Conservation (phyloP, 257 asterid genomes). For the Lavandula angustifolia region DNA sequence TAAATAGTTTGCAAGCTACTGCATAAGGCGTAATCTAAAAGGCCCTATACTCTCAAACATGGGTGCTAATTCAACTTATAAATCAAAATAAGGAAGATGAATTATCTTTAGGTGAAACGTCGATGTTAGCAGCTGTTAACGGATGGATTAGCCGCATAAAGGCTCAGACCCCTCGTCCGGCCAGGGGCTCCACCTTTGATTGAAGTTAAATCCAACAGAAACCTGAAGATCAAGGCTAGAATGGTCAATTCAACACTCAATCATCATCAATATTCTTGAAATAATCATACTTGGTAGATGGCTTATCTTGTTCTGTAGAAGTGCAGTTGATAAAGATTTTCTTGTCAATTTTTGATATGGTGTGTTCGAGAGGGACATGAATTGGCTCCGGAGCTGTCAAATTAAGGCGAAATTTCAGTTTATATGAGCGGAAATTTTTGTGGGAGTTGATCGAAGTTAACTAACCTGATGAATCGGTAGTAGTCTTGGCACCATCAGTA, state of each 20-base stretch:
- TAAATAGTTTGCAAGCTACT: slow-evolving; percentile 12
- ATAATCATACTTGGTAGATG: slow-evolving; percentile 23
- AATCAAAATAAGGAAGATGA: background rate
- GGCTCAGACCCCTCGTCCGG: slow-evolving; percentile 67
- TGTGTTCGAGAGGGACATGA: slow-evolving; percentile 53
- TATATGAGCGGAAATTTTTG: background rate
- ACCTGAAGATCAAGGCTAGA: slow-evolving; percentile 41
- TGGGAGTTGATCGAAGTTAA: background rate
- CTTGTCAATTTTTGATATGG: slow-evolving; percentile 53
- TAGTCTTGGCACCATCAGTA: slow-evolving; percentile 37
- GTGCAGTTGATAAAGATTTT: slow-evolving; percentile 54
- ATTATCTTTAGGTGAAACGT: slow-evolving; percentile 25
- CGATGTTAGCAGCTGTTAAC: slow-evolving; percentile 36
- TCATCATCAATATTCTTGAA: slow-evolving; percentile 23
- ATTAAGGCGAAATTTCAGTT: slow-evolving; percentile 21
- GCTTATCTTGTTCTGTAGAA: slow-evolving; percentile 32
- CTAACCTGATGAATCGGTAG: slow-evolving; percentile 51
- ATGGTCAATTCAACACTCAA: too few relatives aligned
- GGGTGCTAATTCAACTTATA: too few relatives aligned
- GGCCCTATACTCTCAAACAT: too few relatives aligned
- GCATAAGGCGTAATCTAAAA: background rate
- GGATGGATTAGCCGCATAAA: slow-evolving; percentile 20
- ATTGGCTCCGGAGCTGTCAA: slow-evolving; percentile 41
- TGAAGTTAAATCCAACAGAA: slow-evolving; percentile 60
- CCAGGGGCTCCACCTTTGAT: slow-evolving; percentile 82